These are phyloP conservation scores for Aspergillus ochraceoroseus DNA, from an alignment of 2,329 filamentous ascomycete genomes.

Conservation along the genomic window DNA sequence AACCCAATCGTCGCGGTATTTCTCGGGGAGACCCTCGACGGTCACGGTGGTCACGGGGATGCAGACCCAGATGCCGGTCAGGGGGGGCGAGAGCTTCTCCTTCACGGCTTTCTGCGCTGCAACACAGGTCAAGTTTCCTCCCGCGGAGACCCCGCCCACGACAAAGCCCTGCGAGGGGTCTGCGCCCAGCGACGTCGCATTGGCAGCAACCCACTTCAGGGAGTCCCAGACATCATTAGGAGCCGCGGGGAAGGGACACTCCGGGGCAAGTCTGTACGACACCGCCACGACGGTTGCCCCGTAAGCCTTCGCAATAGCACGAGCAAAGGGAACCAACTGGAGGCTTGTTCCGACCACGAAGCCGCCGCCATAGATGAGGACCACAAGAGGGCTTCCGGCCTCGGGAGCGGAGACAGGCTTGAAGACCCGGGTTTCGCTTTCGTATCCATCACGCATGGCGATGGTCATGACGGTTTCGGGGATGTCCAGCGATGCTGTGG, in stretches of 20 bases:
- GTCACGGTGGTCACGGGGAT: not conserved
- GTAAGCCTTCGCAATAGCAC: not conserved
- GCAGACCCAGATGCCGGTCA: slow-evolving; percentile 5
- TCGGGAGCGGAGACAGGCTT: not conserved
- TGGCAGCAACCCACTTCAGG: slow-evolving; percentile 5
- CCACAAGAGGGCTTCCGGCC: not conserved
- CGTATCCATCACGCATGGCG: slow-evolving; percentile 7
- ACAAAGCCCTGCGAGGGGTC: slow-evolving; percentile 5
- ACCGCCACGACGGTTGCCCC: not conserved
- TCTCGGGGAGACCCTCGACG: not conserved
- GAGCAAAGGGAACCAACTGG: slow-evolving; percentile 1
- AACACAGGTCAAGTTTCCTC: slow-evolving; percentile 1
- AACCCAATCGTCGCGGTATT: slow-evolving; percentile 1
- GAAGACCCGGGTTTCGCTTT: slow-evolving; percentile 4
- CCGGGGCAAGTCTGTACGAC: slow-evolving; percentile 6
- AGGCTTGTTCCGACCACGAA: slow-evolving; percentile 4
- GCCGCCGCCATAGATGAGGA: slow-evolving; percentile 4
- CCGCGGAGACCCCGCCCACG: slow-evolving; percentile 2
- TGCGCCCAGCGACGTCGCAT: slow-evolving; percentile 5
- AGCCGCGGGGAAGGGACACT: slow-evolving; percentile 2
- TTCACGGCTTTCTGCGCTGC: slow-evolving; percentile 4
- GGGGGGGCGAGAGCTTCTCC: slow-evolving; percentile 2
- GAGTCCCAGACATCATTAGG: slow-evolving; percentile 8
- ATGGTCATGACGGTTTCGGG: slow-evolving; percentile 1
- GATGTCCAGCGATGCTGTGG: not conserved